Conservation (phyloP, 83 land plant species). For the Picea engelmannii region DNA sequence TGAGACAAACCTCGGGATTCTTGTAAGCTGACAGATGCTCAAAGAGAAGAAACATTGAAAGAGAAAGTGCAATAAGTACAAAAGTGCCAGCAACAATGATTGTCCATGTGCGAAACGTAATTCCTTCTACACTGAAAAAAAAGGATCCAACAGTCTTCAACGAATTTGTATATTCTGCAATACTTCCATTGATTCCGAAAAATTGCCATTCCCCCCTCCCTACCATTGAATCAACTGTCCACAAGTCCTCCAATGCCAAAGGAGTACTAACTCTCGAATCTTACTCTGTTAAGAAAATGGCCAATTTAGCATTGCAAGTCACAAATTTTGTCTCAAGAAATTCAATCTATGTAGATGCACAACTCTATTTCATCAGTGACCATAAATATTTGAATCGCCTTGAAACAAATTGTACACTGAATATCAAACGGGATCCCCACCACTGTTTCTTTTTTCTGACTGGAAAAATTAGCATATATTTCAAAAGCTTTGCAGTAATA, state of each 20-base stretch:
- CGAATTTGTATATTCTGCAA: neutral
- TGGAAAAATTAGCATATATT: neutral
- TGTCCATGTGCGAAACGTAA: slow-evolving; percentile 44
- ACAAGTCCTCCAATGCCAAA: neutral
- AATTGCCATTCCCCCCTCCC: neutral
- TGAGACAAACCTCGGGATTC: slow-evolving; percentile 95
- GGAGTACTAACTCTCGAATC: neutral
- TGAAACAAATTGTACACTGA: neutral
- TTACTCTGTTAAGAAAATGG: neutral
- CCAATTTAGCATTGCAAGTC: neutral
- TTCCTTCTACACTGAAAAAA: neutral
- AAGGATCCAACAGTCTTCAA: neutral
- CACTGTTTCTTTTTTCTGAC: neutral
- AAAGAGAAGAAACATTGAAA: slow-evolving; percentile 78
- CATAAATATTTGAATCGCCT: neutral
- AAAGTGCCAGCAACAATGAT: slow-evolving; percentile 65
- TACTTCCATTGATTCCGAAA: slow-evolving; percentile 4
- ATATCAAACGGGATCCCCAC: neutral
- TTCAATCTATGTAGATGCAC: neutral
- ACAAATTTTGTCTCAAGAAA: neutral
- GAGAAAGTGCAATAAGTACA: slow-evolving; percentile 57
- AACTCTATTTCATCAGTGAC: neutral
- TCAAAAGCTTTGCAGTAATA: too few relatives aligned
- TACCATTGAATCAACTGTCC: slow-evolving; percentile 5
- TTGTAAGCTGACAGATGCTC: slow-evolving; percentile 89